Conservation (phyloP, 495 filamentous ascomycete genomes). For the Chaetomium fimeti region DNA sequence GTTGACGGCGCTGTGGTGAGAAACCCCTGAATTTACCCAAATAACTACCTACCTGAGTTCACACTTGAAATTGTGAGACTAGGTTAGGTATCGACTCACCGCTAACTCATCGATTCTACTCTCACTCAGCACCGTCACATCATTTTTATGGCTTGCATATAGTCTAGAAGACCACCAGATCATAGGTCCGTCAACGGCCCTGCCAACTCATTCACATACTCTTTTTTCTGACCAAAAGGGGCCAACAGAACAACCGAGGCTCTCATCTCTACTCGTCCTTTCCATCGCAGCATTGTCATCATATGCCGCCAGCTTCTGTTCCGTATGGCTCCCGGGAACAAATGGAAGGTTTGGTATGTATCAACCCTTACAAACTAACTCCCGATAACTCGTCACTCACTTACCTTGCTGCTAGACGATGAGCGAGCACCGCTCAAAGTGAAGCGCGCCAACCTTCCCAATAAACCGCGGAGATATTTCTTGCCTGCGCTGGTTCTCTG, state of each 20-base stretch:
- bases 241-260: conserved; percentile 42
- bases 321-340: conserved; percentile 46
- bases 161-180: conserved; percentile 48
- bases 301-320: conserved; percentile 42
- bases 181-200: conserved; percentile 36
- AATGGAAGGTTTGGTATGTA: conserved; percentile 47
- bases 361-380: neutral
- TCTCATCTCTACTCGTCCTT: conserved; percentile 42
- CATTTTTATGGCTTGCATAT: conserved; percentile 46
- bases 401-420: conserved; percentile 34
- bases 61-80: too few relatives aligned
- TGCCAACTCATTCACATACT: too few relatives aligned
- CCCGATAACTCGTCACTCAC: neutral
- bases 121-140: conserved; percentile 41
- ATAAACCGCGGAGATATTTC: conserved; percentile 44
- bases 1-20: conserved; percentile 45
- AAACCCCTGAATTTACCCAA: neutral
- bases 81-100: too few relatives aligned
- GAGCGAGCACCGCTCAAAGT: conserved; percentile 34
- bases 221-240: too few relatives aligned
- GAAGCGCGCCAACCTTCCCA: conserved; percentile 38
- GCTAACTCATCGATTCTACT: neutral
- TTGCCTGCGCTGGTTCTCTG: conserved; percentile 41
- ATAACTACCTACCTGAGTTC: too few relatives aligned
- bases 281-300: conserved; percentile 38